Base-by-base conservation (phyloP, 1,139 yeast genomes). In the Zygosaccharomyces pseudobailii region DNA sequence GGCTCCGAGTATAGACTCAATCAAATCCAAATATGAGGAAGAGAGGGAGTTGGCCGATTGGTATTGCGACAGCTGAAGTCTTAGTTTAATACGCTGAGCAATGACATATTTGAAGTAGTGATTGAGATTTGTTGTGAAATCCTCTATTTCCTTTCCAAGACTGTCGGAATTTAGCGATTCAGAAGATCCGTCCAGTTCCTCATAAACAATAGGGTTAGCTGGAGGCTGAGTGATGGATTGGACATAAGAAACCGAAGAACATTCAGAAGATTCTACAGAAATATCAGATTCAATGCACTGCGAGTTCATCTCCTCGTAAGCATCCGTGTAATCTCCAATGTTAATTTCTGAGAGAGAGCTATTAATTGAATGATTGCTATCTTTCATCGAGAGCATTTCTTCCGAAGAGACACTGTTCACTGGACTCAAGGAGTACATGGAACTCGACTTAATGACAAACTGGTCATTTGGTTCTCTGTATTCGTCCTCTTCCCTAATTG, bases 401-500 rank as follows among this genome's bases (percentile, higher is more conserved):
- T 36, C 47, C 7, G 49, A 46, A 30, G 33, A 40, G 9, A 10
- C 45, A 35, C 45, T 45, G 5, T 43, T 40, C 36, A 38, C 28
- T 7, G 49, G 47, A n/a, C 46, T 40, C 23, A 48, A 24, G 8
- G 51, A 48, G 13, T 46, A 42, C 42, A 43, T 43, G 3, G 46
- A 44, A 36, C 45, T 41, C 19, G 51, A 42, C 13, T 43, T 46
- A 19, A 48, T 48, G 24, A 42, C 36, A 32, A 43, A 39, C 35
- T 47, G 48, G 24, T 38, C 44, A n/a, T 37, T 48, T 17, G 33
- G 39, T 13, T 42, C 46, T 13, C 31, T 39, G 23, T 54, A 56
- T 31, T 55, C 59, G 17, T 55, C 56, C 23, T 59, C 63, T 42
- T 59, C 62, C 30, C 47, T 48, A 19, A 59, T 58, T n/a, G 66